Conservation (phyloP, 352 stramenopile species). For the Aphanomyces invadans region DNA sequence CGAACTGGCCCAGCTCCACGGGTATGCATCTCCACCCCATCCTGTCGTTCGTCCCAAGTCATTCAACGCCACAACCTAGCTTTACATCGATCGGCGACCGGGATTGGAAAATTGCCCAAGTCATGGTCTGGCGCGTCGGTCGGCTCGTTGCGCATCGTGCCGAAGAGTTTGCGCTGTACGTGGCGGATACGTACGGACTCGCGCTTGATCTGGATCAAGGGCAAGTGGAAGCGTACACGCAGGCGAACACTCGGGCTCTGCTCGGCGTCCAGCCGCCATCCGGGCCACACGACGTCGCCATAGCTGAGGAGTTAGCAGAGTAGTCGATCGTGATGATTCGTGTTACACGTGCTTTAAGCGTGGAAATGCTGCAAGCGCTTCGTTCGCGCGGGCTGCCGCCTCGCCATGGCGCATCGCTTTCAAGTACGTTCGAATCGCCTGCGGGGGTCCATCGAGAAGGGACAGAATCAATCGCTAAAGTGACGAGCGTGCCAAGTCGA, state of each 20-base stretch:
- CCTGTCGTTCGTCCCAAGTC: too few species aligned
- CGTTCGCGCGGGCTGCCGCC: neutral
- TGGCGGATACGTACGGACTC: neutral
- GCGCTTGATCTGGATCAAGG: slow-evolving; percentile 4
- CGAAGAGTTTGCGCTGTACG: slow-evolving; percentile 12
- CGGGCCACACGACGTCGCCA: neutral
- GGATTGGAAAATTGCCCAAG: neutral
- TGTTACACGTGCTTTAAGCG: neutral
- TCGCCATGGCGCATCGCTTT: neutral
- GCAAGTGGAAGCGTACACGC: slow-evolving; percentile 14
- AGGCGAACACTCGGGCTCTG: neutral
- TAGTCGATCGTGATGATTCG: too few species aligned
- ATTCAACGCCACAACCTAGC: neutral
- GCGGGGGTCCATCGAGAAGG: neutral
- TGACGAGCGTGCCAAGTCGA: neutral
- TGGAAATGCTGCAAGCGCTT: slow-evolving; percentile 1
- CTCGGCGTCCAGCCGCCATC: neutral
- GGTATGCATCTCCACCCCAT: neutral
- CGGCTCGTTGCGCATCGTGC: neutral
- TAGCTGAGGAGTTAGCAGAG: neutral
- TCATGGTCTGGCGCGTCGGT: slow-evolving; percentile 6
- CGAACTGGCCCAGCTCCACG: neutral
- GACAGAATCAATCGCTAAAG: too few species aligned
- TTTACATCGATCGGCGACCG: neutral
- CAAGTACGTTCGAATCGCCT: slow-evolving; percentile 11